phyloP scores from a whole-genome alignment of 768 basidiomycete genomes.

The Cystobasidiopsis lactophilus region DNA sequence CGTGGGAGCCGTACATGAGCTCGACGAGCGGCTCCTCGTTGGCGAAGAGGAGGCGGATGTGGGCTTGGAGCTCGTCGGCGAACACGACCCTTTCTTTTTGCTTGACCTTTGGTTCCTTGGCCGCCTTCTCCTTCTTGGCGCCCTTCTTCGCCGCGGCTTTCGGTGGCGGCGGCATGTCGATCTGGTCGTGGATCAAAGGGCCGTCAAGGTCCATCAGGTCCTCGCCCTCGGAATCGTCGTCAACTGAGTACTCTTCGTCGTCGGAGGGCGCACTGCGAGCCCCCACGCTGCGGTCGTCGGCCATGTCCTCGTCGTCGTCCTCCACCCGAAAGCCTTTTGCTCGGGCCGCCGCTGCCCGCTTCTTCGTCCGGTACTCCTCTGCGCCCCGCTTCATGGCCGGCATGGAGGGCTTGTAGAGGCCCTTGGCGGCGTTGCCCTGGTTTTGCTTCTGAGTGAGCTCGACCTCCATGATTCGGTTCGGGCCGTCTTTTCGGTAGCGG shows the following conservation, averaged over 20 bases:
- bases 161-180: constrained; percentile 2
- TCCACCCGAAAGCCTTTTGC: constrained; percentile 10
- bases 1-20: constrained; percentile 79
- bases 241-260: too few relatives aligned
- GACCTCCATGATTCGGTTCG: constrained; percentile 84
- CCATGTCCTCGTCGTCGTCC: constrained; percentile 28
- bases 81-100: constrained; percentile 57
- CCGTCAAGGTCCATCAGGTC: constrained; percentile 28
- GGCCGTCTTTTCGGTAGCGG: constrained; percentile 79
- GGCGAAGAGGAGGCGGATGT: constrained; percentile 64
- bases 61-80: constrained; percentile 80
- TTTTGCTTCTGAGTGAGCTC: constrained; percentile 66
- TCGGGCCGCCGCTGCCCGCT: constrained; percentile 2
- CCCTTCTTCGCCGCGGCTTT: constrained; percentile 19
- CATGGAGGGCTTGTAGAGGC: constrained; percentile 26
- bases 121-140: constrained; percentile 51
- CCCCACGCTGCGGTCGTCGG: constrained; percentile 20
- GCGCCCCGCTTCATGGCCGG: constrained; percentile 18
- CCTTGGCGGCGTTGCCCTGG: constrained; percentile 32
- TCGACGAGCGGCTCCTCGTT: constrained; percentile 66
- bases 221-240: constrained; percentile 19
- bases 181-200: constrained; percentile 30
- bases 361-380: constrained; percentile 23
- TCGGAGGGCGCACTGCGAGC: constrained; percentile 16
- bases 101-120: constrained; percentile 33